A percentile compares a stretch with the other conserved stretches of the same genome.
phyloP scores from a whole-genome alignment of 257 asterid species.

The Scutellaria galericulata region DNA sequence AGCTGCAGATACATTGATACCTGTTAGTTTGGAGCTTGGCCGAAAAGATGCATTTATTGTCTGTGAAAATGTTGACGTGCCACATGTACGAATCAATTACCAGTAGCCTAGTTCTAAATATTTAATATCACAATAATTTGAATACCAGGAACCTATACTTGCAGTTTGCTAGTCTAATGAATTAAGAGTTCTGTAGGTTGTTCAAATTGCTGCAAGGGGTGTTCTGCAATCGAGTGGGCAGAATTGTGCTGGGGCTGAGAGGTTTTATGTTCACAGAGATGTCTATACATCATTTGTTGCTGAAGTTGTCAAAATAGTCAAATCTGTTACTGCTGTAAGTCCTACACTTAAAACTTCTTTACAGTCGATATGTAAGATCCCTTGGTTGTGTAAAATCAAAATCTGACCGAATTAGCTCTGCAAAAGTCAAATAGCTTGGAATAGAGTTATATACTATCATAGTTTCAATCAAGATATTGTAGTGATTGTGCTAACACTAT shows the following conservation, averaged over 20 bases:
- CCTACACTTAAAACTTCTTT: slow-evolving; percentile 3
- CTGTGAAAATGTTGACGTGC: slow-evolving; percentile 91
- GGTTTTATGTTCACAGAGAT: slow-evolving; percentile 93
- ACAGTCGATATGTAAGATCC: background rate
- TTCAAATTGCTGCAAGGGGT: slow-evolving; percentile 97
- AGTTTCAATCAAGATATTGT: too few relatives aligned
- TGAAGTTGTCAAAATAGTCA: slow-evolving; percentile 88
- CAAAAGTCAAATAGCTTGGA: background rate
- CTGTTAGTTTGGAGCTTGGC: slow-evolving; percentile 98
- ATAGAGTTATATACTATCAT: background rate
- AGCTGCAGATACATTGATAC: slow-evolving; percentile 86
- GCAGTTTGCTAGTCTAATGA: slow-evolving; percentile 28
- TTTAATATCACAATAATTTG: slow-evolving; percentile 17
- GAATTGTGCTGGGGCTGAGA: slow-evolving; percentile 98
- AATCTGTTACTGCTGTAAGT: slow-evolving; percentile 94
- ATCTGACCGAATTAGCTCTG: background rate
- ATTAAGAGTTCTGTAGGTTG: slow-evolving; percentile 60
- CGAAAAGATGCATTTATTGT: slow-evolving; percentile 98
- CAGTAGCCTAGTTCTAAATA: slow-evolving; percentile 33
- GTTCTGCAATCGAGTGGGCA: slow-evolving; percentile 97
- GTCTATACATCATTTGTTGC: slow-evolving; percentile 79
- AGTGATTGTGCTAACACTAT: too few relatives aligned
- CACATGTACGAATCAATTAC: slow-evolving; percentile 64
- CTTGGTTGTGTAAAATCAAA: slow-evolving; percentile 18
- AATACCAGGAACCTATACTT: slow-evolving; percentile 6